These are phyloP conservation scores for Termitomyces sp. DNA, from an alignment of 768 basidiomycete genomes.

Conservation along the genomic window DNA sequence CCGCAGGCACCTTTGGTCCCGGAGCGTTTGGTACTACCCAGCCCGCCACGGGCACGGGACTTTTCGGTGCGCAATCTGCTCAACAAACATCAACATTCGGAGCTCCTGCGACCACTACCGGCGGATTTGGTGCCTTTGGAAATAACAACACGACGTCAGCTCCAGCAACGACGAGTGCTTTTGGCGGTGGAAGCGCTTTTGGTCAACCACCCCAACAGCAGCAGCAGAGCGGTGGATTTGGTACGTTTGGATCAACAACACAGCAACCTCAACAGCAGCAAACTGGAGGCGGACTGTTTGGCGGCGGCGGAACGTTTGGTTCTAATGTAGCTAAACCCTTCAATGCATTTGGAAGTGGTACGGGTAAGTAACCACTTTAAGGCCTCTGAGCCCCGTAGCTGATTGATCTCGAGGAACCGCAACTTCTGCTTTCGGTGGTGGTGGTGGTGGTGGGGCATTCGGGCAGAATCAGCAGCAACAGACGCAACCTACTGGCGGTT, in stretches of 20 bases:
- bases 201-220: slow-evolving; percentile 34
- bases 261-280: slow-evolving; percentile 26
- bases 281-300: slow-evolving; percentile 25
- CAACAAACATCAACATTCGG: slow-evolving; percentile 39
- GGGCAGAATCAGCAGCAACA: slow-evolving; percentile 29
- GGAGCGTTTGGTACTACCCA: slow-evolving; percentile 41
- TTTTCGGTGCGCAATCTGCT: slow-evolving; percentile 42
- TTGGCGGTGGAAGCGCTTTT: slow-evolving; percentile 51
- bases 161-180: slow-evolving; percentile 26
- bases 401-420: slow-evolving; percentile 5
- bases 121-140: slow-evolving; percentile 40
- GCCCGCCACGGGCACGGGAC: slow-evolving; percentile 25
- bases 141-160: slow-evolving; percentile 19
- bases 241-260: slow-evolving; percentile 16
- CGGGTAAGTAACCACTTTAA: slow-evolving; percentile 3
- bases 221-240: slow-evolving; percentile 24
- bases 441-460: slow-evolving; percentile 26
- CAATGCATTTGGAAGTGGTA: slow-evolving; percentile 10
- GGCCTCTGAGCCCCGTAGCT: neutral
- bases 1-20: slow-evolving; percentile 57
- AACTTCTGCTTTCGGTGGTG: slow-evolving; percentile 26
- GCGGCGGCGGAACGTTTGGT: slow-evolving; percentile 28
- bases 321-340: slow-evolving; percentile 14
- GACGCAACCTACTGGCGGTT: slow-evolving; percentile 20
- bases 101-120: slow-evolving; percentile 24